A percentile compares a stretch with the other conserved stretches of the same genome.
Evolutionary conservation across 2,329 filamentous ascomycete genomes (phyloP).

Genomic region (Ophiostoma sp.): DNA sequence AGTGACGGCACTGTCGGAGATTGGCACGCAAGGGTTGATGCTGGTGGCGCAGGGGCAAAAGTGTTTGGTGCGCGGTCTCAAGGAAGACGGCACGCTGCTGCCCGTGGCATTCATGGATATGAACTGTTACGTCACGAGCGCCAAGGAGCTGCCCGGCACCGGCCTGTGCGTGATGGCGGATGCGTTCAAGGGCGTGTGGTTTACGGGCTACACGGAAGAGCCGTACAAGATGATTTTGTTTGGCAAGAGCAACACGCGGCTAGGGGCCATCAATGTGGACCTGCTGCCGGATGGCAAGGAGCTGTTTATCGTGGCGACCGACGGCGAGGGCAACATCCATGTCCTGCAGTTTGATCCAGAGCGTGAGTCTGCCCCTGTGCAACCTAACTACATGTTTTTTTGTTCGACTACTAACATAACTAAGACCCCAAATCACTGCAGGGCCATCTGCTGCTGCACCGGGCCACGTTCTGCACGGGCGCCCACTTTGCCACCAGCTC

Average conservation of each 20-base stretch:
- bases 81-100: constrained; percentile 88
- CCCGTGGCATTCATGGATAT: constrained; percentile 98
- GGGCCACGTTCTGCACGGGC: constrained; percentile 83
- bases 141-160: constrained; percentile 79
- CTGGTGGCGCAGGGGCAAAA: constrained; percentile 93
- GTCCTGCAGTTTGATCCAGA: constrained; percentile 93
- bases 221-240: constrained; percentile 94
- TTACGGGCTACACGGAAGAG: constrained; percentile 93
- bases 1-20: constrained; percentile 80
- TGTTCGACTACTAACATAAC: background rate
- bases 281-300: constrained; percentile 84
- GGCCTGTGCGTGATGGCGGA: constrained; percentile 87
- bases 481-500: constrained; percentile 73
- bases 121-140: constrained; percentile 86
- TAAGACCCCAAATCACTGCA: constrained; percentile 89
- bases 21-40: constrained; percentile 85
- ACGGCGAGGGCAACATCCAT: constrained; percentile 83
- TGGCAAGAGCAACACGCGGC: constrained; percentile 75
- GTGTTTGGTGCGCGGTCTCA: constrained; percentile 92
- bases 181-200: constrained; percentile 91
- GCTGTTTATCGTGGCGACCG: constrained; percentile 78
- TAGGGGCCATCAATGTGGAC: constrained; percentile 80
- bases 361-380: constrained; percentile 56
- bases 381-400: no score
- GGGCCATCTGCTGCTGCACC: constrained; percentile 81